Evolutionary conservation across 768 basidiomycete species (phyloP).

Genomic region (Cystobasidium tubakii): DNA sequence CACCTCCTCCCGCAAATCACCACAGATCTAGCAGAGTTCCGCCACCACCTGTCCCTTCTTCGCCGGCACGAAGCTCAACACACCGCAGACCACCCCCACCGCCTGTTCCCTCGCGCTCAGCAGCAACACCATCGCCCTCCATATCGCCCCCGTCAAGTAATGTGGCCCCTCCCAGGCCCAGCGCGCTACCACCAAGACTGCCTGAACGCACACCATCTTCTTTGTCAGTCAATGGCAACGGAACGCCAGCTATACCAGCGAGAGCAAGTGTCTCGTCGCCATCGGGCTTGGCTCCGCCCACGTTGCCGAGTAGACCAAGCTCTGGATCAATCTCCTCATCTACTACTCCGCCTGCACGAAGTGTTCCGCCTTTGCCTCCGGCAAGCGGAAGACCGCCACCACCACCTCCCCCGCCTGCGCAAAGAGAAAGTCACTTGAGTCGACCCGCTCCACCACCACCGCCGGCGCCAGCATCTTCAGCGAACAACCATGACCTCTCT

Average conservation of each 20-base stretch:
- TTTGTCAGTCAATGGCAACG: not conserved
- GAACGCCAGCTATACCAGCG: not conserved
- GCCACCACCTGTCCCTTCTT: slow-evolving; percentile 28
- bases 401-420: slow-evolving; percentile 3
- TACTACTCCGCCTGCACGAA: not conserved
- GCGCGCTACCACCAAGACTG: not conserved
- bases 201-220: not conserved
- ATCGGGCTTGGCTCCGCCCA: not conserved
- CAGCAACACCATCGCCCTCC: not conserved
- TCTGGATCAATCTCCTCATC: slow-evolving; percentile 10
- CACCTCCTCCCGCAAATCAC: not conserved
- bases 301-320: slow-evolving; percentile 3
- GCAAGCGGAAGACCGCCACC: slow-evolving; percentile 20
- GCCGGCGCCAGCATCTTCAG: not conserved
- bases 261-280: not conserved
- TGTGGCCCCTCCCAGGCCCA: slow-evolving; percentile 22
- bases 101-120: slow-evolving; percentile 4
- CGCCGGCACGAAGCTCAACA: slow-evolving; percentile 2
- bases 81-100: slow-evolving; percentile 17
- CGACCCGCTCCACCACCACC: slow-evolving; percentile 12
- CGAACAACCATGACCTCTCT: not conserved
- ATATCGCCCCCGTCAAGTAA: slow-evolving; percentile 6
- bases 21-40: not conserved
- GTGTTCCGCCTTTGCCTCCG: slow-evolving; percentile 22
- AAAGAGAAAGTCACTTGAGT: not conserved